These are phyloP conservation scores for Cucurbitaria berberidis DNA, from an alignment of 2,329 filamentous ascomycete species.

Conservation along the genomic window DNA sequence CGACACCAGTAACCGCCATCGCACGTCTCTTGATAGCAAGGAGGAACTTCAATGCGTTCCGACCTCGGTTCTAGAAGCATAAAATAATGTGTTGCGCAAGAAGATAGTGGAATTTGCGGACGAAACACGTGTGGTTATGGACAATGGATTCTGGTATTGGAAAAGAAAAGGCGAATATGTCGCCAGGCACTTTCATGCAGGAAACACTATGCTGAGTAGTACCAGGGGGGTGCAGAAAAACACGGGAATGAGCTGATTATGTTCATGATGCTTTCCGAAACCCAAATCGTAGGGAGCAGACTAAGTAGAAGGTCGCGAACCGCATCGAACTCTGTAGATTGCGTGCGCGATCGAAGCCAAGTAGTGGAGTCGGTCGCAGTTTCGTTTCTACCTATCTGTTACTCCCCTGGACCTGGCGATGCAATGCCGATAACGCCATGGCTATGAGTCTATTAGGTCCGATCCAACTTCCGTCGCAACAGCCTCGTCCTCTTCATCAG, in stretches of 20 bases:
- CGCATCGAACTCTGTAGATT: background rate
- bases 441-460: conserved; percentile 38
- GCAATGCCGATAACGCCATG: conserved; percentile 19
- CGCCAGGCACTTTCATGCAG: conserved; percentile 30
- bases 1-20: conserved; percentile 36
- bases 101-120: conserved; percentile 22
- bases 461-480: conserved; percentile 78
- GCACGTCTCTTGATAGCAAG: conserved; percentile 12
- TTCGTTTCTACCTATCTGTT: background rate
- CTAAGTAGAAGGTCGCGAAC: background rate
- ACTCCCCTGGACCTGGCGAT: conserved; percentile 14
- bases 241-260: conserved; percentile 34
- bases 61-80: conserved; percentile 13
- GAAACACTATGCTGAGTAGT: conserved; percentile 32
- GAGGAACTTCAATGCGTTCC: conserved; percentile 38
- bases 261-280: conserved; percentile 36
- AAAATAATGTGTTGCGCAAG: conserved; percentile 13
- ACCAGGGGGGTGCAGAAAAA: conserved; percentile 25
- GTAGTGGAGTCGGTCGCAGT: conserved; percentile 1
- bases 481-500: conserved; percentile 91
- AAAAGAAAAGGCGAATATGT: conserved; percentile 31
- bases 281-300: conserved; percentile 1
- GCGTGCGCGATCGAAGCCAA: conserved; percentile 1
- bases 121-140: conserved; percentile 27
- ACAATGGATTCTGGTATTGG: conserved; percentile 34